Percentiles rank a stretch among this genome's conserved stretches.
Evolutionary conservation across 768 basidiomycete genomes (phyloP).

Genomic region (Arthromyces matolae): DNA sequence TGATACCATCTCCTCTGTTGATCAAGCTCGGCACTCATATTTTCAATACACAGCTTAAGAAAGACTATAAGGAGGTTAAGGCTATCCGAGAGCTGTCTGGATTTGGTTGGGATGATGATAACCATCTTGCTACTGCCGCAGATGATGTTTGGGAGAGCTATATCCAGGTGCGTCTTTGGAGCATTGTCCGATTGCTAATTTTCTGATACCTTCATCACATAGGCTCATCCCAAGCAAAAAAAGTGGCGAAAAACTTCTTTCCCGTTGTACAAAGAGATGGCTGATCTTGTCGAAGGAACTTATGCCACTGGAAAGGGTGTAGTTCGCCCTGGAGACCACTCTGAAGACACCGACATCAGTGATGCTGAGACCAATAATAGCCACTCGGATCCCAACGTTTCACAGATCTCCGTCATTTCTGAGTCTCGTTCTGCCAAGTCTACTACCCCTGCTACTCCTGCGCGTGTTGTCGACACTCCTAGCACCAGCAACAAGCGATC

Average conservation of each 20-base stretch:
- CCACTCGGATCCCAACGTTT: no score
- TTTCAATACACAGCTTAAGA: constrained; percentile 20
- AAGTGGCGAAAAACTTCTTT: constrained; percentile 24
- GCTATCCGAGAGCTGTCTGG: constrained; percentile 19
- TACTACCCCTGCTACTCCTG: no score
- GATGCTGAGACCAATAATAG: no score
- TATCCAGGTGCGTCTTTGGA: no score
- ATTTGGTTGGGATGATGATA: constrained; percentile 26
- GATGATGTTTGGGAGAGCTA: constrained; percentile 27
- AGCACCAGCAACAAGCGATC: not conserved
- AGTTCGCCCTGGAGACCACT: constrained; percentile 11
- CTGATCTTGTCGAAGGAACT: constrained; percentile 13
- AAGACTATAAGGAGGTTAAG: constrained; percentile 18
- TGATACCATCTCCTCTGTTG: no score
- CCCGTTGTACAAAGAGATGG: constrained; percentile 19
- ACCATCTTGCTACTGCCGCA: constrained; percentile 23
- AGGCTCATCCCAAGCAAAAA: constrained; percentile 11
- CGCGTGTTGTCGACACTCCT: no score
- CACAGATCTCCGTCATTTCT: no score
- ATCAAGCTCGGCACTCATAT: no score
- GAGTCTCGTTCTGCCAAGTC: no score
- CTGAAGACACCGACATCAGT: not conserved
- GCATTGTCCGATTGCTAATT: not conserved
- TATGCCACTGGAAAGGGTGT: constrained; percentile 14
- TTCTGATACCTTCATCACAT: not conserved